These are phyloP conservation scores for Breviolum minutum DNA, from an alignment of 73 alveolate genomes.

Conservation along the genomic window DNA sequence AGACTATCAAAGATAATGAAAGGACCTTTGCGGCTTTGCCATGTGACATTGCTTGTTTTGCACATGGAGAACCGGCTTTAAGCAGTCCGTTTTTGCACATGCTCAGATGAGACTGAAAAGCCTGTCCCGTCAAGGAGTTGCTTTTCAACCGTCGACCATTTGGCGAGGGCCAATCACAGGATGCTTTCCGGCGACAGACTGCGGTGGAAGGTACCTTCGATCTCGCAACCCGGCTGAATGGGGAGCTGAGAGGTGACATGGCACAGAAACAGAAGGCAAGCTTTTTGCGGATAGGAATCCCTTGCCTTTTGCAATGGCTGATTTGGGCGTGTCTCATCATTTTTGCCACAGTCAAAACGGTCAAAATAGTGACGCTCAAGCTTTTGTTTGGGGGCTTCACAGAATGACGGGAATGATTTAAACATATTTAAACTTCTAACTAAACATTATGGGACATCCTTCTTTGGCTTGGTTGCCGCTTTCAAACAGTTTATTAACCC, in stretches of 20 bases:
- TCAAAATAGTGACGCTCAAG: too few relatives aligned
- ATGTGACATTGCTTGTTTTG: too few relatives aligned
- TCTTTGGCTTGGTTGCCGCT: too few relatives aligned
- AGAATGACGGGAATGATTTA: background rate
- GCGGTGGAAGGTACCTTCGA: conserved; percentile 91
- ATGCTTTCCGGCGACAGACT: conserved; percentile 76
- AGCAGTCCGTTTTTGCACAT: background rate
- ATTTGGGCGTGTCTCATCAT: too few relatives aligned
- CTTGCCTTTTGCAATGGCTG: too few relatives aligned
- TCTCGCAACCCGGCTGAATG: background rate
- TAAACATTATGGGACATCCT: background rate
- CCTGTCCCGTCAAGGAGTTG: background rate
- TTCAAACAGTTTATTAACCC: too few relatives aligned
- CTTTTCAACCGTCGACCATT: conserved; percentile 85
- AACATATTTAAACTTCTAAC: background rate
- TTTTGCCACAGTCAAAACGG: too few relatives aligned
- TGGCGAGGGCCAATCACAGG: conserved; percentile 82
- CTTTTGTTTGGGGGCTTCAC: too few relatives aligned
- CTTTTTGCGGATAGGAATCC: too few relatives aligned
- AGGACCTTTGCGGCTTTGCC: background rate
- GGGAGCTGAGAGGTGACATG: background rate
- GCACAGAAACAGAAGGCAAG: too few relatives aligned
- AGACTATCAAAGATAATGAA: background rate
- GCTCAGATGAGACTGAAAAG: background rate
- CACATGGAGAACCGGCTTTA: too few relatives aligned